These are phyloP conservation scores for Hordeum marinum DNA, from an alignment of 176 grass and related monocot genomes.

Conservation along the genomic window DNA sequence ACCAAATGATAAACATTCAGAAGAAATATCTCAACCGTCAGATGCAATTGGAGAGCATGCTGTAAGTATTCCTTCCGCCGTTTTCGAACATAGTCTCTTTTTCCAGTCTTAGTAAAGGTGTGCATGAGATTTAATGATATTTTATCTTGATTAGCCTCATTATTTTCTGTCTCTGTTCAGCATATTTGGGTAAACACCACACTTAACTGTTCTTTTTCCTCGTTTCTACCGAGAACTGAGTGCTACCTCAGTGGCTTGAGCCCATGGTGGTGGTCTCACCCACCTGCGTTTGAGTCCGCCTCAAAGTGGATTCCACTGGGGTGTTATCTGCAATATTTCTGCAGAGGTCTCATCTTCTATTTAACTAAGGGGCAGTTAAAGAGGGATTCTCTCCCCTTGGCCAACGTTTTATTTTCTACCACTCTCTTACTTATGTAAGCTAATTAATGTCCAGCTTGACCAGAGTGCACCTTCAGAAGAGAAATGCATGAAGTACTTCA, in stretches of 20 bases:
- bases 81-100: not conserved
- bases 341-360: too few relatives aligned
- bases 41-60: slow-evolving; percentile 54
- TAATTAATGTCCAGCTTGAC: not conserved
- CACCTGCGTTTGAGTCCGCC: too few relatives aligned
- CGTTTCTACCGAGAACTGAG: not conserved
- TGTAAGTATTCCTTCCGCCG: slow-evolving; percentile 29
- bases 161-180: not conserved
- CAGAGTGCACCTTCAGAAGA: not conserved
- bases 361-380: too few relatives aligned
- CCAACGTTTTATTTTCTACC: not conserved
- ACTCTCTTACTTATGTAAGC: not conserved
- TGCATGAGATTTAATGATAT: not conserved
- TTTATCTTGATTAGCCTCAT: not conserved
- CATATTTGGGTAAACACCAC: not conserved
- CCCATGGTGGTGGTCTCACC: too few relatives aligned
- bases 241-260: too few relatives aligned
- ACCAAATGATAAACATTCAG: slow-evolving; percentile 64
- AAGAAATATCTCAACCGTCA: slow-evolving; percentile 40
- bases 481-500: not conserved
- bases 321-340: too few relatives aligned
- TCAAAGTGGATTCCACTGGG: too few relatives aligned
- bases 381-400: too few relatives aligned
- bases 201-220: not conserved
- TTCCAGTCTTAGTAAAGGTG: not conserved